Evolutionary conservation across 306 rosid genomes (phyloP).

Genomic region (Canavalia ensiformis): DNA sequence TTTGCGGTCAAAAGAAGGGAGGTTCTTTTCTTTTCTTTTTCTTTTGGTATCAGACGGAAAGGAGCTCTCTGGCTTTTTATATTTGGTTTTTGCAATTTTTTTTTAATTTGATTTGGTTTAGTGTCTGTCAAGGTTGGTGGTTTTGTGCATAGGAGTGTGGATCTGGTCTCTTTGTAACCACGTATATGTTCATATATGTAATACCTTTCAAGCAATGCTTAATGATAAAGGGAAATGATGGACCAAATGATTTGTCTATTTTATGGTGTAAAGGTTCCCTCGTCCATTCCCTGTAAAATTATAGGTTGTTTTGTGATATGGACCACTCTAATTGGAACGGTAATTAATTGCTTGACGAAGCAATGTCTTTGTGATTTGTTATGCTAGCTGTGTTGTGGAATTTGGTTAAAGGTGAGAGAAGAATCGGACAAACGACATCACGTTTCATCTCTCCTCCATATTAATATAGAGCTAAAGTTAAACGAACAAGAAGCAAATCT

Average conservation of each 20-base stretch:
- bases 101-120: background rate
- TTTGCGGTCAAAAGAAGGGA: conserved; percentile 12
- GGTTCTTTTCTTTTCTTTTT: background rate
- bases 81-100: background rate
- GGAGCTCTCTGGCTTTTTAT: background rate
- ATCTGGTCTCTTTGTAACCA: background rate
- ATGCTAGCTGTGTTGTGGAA: background rate
- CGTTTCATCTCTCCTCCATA: background rate
- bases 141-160: background rate
- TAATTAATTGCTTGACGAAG: background rate
- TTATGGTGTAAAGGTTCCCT: background rate
- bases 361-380: conserved; percentile 1
- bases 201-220: conserved; percentile 11
- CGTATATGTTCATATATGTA: background rate
- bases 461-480: background rate
- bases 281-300: conserved; percentile 2
- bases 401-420: background rate
- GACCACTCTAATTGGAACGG: background rate
- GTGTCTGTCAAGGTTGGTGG: conserved; percentile 26
- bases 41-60: background rate
- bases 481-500: background rate
- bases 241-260: background rate
- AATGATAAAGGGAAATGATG: background rate
- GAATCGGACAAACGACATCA: background rate
- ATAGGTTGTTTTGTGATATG: background rate